Evolutionary conservation across 345 rosid species (phyloP).

Genomic region (Dipteronia dyeriana): DNA sequence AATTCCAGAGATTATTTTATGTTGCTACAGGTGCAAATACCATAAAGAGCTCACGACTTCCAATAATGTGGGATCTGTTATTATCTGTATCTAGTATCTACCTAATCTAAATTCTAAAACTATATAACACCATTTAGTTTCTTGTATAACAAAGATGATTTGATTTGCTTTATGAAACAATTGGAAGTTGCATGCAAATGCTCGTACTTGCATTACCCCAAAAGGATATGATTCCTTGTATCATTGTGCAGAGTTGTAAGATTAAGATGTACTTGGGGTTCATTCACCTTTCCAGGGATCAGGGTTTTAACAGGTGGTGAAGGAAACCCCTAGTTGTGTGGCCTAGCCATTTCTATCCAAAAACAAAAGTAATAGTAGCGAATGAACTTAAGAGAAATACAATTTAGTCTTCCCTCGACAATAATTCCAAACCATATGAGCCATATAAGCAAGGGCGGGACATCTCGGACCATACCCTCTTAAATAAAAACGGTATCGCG

Average conservation of each 20-base stretch:
- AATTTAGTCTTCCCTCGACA: not conserved
- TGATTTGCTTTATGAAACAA: not conserved
- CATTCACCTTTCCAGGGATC: not conserved
- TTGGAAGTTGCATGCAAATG: conserved; percentile 1
- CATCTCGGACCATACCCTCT: not conserved
- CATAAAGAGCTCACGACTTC: not conserved
- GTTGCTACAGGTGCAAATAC: not conserved
- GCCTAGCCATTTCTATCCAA: not conserved
- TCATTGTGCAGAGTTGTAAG: not conserved
- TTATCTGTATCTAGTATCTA: not conserved
- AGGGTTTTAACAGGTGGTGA: not conserved
- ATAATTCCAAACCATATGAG: not conserved
- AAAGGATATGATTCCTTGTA: not conserved
- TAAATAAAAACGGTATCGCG: not conserved
- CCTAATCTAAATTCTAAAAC: not conserved
- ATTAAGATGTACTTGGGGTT: not conserved
- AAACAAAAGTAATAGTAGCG: not conserved
- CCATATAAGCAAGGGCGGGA: not conserved
- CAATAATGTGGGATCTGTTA: not conserved
- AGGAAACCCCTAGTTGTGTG: not conserved
- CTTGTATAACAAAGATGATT: conserved; percentile 1
- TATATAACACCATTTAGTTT: not conserved
- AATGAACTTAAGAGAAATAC: not conserved
- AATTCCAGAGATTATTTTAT: not conserved
- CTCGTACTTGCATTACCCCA: not conserved